Evolutionary conservation across 345 rosid genomes (phyloP).

Genomic region (Bretschneidera sinensis): DNA sequence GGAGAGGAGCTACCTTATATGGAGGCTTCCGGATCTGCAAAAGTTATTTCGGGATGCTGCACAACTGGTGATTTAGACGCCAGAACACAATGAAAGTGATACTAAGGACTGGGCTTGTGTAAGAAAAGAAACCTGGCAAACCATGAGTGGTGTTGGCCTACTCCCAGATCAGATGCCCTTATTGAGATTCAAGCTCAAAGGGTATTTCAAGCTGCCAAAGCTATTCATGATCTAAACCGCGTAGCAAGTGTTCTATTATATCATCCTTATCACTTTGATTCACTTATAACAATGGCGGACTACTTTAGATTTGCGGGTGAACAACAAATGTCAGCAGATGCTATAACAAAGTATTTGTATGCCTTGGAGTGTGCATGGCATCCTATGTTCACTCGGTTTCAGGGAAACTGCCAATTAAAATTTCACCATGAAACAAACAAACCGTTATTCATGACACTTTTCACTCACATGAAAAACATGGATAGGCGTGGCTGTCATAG

Average conservation of each 20-base stretch:
- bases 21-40: conserved; percentile 91
- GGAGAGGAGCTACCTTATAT: conserved; percentile 72
- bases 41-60: conserved; percentile 60
- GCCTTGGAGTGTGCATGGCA: conserved; percentile 92
- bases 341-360: conserved; percentile 70
- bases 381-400: conserved; percentile 71
- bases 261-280: conserved; percentile 83
- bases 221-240: conserved; percentile 76
- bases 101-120: conserved; percentile 74
- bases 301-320: conserved; percentile 80
- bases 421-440: conserved; percentile 69
- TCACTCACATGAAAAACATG: conserved; percentile 84
- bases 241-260: conserved; percentile 59
- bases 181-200: conserved; percentile 71
- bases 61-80: conserved; percentile 41
- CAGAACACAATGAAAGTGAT: conserved; percentile 47
- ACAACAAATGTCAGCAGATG: conserved; percentile 83
- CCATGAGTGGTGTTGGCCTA: too few relatives aligned
- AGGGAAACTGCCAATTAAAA: conserved; percentile 70
- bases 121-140: conserved; percentile 75
- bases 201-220: conserved; percentile 77
- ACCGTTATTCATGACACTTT: conserved; percentile 68
- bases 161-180: too few relatives aligned
- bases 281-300: conserved; percentile 90
- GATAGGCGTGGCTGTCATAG: conserved; percentile 90